phyloP scores from a whole-genome alignment of 1,139 yeast genomes.

The Geotrichum citri-aurantii region DNA sequence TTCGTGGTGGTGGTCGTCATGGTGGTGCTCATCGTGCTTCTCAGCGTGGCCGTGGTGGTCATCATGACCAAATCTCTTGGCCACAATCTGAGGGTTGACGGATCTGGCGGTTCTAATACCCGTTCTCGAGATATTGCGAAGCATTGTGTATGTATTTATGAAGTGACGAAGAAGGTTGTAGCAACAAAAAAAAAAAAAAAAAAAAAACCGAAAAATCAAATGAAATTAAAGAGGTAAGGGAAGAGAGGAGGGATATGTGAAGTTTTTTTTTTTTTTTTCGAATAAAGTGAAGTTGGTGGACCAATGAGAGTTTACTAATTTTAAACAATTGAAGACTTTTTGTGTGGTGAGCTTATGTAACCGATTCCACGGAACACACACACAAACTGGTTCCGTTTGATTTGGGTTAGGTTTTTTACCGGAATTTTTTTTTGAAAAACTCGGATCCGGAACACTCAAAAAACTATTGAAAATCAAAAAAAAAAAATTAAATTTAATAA shows the following conservation, averaged over 20 bases:
- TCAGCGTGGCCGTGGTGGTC: constrained; percentile 5
- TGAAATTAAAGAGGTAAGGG: no score
- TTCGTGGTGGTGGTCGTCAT: constrained; percentile 12
- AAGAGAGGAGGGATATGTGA: background rate
- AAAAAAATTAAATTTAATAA: no score
- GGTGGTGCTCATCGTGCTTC: constrained; percentile 3
- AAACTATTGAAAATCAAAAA: no score
- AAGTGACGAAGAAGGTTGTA: background rate
- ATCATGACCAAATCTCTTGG: constrained; percentile 12
- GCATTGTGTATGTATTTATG: background rate
- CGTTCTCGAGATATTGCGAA: constrained; percentile 8
- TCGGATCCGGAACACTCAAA: background rate
- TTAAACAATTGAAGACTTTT: background rate
- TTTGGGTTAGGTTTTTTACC: no score
- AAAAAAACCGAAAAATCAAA: no score
- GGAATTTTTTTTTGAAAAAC: background rate
- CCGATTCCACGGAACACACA: background rate
- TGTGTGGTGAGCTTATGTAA: background rate
- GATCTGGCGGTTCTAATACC: background rate
- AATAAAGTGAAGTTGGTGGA: background rate
- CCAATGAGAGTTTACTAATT: constrained; percentile 7
- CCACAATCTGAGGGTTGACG: constrained; percentile 2
- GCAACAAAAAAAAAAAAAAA: no score
- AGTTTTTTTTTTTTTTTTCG: constrained; percentile 1
- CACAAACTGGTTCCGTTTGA: no score